A percentile compares a stretch with the other conserved stretches of the same genome.
phyloP scores from a whole-genome alignment of 148 eudicot species.

The Silene conica region DNA sequence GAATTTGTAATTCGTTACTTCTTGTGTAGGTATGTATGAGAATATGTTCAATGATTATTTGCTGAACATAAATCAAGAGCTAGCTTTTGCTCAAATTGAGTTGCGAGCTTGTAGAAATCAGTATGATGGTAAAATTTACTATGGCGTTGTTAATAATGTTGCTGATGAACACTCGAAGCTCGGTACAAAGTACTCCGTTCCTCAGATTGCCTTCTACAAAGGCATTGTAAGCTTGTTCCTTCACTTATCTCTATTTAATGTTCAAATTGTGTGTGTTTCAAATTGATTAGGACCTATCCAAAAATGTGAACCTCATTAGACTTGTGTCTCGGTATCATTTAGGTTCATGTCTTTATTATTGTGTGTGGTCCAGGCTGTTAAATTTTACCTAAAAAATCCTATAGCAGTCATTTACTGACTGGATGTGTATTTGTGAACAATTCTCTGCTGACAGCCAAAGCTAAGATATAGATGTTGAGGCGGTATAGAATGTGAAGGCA shows the following conservation, averaged over 20 bases:
- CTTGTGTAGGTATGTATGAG: constrained; percentile 37
- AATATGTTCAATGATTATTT: constrained; percentile 61
- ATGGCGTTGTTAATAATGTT: constrained; percentile 79
- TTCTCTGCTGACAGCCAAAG: too few species aligned
- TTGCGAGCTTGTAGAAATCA: constrained; percentile 84
- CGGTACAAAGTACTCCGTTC: constrained; percentile 70
- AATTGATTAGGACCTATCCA: too few species aligned
- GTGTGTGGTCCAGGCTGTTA: too few species aligned
- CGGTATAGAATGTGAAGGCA: too few species aligned
- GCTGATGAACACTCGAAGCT: constrained; percentile 89
- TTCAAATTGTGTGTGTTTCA: background rate
- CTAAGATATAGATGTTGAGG: too few species aligned
- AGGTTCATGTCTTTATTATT: too few species aligned
- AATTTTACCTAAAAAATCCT: too few species aligned
- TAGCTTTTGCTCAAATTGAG: constrained; percentile 77
- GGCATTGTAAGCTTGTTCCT: constrained; percentile 64
- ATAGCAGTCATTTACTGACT: background rate
- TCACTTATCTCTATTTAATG: background rate
- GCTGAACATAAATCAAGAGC: constrained; percentile 65
- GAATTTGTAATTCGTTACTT: too few species aligned
- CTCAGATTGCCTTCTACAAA: constrained; percentile 87
- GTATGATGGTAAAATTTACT: constrained; percentile 71
- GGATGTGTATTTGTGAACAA: too few species aligned
- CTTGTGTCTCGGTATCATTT: too few species aligned
- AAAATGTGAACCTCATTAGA: too few species aligned